A percentile compares a stretch with the other conserved stretches of the same genome.
Evolutionary conservation across 2,329 filamentous ascomycete species (phyloP).

Genomic region (Cladosporium sp.): DNA sequence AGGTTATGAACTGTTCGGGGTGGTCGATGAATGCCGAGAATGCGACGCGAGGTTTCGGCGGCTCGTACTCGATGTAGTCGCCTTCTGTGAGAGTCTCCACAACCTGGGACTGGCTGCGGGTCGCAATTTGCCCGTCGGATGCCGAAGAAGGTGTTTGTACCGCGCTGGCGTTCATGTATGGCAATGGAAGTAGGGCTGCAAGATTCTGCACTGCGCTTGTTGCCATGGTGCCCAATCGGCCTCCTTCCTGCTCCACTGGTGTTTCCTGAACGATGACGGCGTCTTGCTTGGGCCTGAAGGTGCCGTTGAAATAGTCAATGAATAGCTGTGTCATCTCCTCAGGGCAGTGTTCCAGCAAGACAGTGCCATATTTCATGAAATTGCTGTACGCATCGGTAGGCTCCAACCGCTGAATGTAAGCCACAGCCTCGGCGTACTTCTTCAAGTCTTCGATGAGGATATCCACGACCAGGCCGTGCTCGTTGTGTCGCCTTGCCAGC

Average conservation of each 20-base stretch:
- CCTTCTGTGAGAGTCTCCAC: conserved; percentile 55
- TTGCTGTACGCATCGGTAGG: conserved; percentile 81
- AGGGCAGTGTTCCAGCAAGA: conserved; percentile 84
- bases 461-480: conserved; percentile 90
- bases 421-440: conserved; percentile 80
- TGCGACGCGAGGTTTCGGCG: conserved; percentile 80
- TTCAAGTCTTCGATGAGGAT: conserved; percentile 95
- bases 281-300: conserved; percentile 73
- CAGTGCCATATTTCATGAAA: conserved; percentile 91
- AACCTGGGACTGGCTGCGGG: conserved; percentile 57
- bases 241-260: conserved; percentile 35
- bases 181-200: conserved; percentile 77
- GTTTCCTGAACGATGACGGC: conserved; percentile 52
- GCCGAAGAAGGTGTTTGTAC: conserved; percentile 51
- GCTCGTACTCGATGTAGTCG: conserved; percentile 63
- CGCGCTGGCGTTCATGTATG: conserved; percentile 73
- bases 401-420: conserved; percentile 87
- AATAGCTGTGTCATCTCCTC: conserved; percentile 82
- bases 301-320: conserved; percentile 90
- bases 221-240: conserved; percentile 49
- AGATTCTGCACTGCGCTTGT: conserved; percentile 83
- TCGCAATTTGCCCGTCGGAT: conserved; percentile 35
- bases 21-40: conserved; percentile 98
- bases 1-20: conserved; percentile 84
- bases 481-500: conserved; percentile 88